phyloP scores from a whole-genome alignment of 2,329 filamentous ascomycete genomes.

The Botryotinia convoluta region DNA sequence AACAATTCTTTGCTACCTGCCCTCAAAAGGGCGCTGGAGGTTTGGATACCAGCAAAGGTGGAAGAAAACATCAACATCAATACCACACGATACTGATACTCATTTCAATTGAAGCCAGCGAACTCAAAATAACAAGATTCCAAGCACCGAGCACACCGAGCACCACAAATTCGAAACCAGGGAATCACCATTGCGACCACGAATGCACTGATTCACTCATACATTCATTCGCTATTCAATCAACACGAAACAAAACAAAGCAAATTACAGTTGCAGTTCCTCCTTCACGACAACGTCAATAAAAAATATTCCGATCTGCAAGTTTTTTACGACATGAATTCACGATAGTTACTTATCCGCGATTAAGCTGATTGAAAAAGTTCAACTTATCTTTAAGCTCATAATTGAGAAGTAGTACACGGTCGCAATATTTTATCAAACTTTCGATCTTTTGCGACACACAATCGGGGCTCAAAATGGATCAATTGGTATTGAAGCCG shows the following conservation, averaged over 20 bases:
- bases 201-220: conserved; percentile 13
- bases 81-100: neutral
- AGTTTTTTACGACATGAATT: conserved; percentile 28
- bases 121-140: neutral
- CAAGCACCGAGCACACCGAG: conserved; percentile 6
- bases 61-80: neutral
- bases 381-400: conserved; percentile 22
- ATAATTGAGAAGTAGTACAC: conserved; percentile 1
- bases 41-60: conserved; percentile 1
- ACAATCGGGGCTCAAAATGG: conserved; percentile 27
- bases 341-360: conserved; percentile 29
- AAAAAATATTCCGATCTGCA: neutral
- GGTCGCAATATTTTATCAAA: neutral
- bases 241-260: neutral
- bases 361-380: conserved; percentile 24
- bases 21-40: conserved; percentile 19
- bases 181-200: conserved; percentile 7
- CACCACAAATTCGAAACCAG: conserved; percentile 11
- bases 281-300: neutral
- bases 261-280: neutral
- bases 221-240: neutral
- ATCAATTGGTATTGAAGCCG: conserved; percentile 37
- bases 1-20: conserved; percentile 7
- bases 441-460: neutral
- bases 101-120: neutral